These are phyloP conservation scores for Craterostigma plantagineum DNA, from an alignment of 257 asterid genomes.

Conservation along the genomic window DNA sequence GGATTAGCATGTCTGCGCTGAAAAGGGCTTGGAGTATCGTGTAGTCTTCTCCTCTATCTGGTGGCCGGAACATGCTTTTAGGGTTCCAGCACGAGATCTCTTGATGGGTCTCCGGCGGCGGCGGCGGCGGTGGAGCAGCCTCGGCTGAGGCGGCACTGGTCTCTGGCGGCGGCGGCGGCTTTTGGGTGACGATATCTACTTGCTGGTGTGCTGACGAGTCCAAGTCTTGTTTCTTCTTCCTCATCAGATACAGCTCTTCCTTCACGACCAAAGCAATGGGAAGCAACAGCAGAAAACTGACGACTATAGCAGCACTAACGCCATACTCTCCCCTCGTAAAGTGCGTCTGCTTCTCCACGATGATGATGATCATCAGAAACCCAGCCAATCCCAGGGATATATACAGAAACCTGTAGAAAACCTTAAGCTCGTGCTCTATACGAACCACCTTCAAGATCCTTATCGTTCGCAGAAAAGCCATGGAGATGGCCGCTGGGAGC, in stretches of 20 bases:
- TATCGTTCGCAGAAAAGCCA: constrained; percentile 9
- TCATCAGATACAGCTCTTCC: constrained; percentile 11
- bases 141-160: not conserved
- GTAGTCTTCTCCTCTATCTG: constrained; percentile 14
- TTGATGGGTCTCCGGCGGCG: not conserved
- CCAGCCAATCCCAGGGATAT: constrained; percentile 14
- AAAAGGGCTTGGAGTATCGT: constrained; percentile 15
- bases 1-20: constrained; percentile 13
- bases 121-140: not conserved
- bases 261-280: constrained; percentile 10
- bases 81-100: constrained; percentile 10
- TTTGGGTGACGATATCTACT: not conserved
- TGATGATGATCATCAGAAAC: constrained; percentile 10
- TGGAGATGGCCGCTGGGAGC: constrained; percentile 14
- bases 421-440: constrained; percentile 9
- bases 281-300: constrained; percentile 4
- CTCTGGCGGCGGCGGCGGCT: not conserved
- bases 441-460: constrained; percentile 11
- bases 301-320: constrained; percentile 2
- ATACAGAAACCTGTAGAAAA: constrained; percentile 11
- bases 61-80: constrained; percentile 10
- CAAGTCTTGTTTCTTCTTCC: constrained; percentile 2
- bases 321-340: constrained; percentile 6
- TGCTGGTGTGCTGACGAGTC: not conserved
- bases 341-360: constrained; percentile 8